A percentile compares a stretch with the other conserved stretches of the same genome.
Evolutionary conservation across 1,139 yeast species (phyloP).

Genomic region (Schwanniomyces etchellsii): DNA sequence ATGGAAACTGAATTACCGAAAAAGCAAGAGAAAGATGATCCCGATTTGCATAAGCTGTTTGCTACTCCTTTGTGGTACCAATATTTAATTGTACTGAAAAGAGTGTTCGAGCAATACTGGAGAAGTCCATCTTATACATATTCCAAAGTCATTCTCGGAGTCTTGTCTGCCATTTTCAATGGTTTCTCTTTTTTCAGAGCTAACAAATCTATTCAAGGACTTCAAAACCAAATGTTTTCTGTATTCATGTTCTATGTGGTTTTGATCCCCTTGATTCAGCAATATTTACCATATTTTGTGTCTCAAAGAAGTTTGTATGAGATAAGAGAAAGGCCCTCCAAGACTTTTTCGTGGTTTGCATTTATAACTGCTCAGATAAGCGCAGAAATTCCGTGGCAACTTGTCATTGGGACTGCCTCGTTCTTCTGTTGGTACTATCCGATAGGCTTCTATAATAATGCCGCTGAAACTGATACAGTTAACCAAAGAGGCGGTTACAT

Average conservation of each 20-base stretch:
- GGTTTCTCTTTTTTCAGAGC: constrained; percentile 41
- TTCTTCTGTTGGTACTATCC: constrained; percentile 82
- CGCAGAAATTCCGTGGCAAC: constrained; percentile 74
- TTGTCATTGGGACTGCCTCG: constrained; percentile 56
- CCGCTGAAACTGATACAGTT: constrained; percentile 24
- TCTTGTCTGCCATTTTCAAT: constrained; percentile 37
- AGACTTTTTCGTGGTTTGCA: constrained; percentile 23
- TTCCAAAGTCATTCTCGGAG: constrained; percentile 33
- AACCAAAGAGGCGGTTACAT: constrained; percentile 35
- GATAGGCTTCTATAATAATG: constrained; percentile 60
- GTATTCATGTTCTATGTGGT: constrained; percentile 48
- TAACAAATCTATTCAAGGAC: constrained; percentile 30
- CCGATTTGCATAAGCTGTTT: constrained; percentile 17
- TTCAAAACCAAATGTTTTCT: constrained; percentile 45
- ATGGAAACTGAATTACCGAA: constrained; percentile 25
- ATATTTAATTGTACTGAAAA: constrained; percentile 17
- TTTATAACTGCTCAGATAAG: constrained; percentile 56
- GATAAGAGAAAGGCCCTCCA: constrained; percentile 31
- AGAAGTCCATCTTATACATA: constrained; percentile 37
- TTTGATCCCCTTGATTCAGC: constrained; percentile 50
- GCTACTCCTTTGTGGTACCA: constrained; percentile 25
- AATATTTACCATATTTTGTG: constrained; percentile 31
- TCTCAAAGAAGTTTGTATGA: constrained; percentile 32
- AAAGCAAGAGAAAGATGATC: constrained; percentile 18
- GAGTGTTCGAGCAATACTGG: constrained; percentile 35